Evolutionary conservation across 306 rosid genomes (phyloP).

Genomic region (Ochetophila trinervis): DNA sequence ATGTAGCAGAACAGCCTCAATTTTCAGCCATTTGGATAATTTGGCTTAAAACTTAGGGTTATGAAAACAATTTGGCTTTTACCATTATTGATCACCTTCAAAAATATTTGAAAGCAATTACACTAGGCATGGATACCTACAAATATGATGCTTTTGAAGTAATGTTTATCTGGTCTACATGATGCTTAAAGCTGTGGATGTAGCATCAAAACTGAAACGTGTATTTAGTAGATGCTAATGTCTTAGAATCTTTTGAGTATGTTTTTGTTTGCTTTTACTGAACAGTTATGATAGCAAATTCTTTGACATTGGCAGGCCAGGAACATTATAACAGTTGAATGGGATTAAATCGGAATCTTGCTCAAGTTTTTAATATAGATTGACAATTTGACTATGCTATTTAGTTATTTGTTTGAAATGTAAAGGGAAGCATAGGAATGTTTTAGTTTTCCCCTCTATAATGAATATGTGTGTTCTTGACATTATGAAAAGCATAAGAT

Average conservation of each 20-base stretch:
- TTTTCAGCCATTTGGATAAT: constrained; percentile 7
- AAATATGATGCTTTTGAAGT: too few species aligned
- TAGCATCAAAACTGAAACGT: too few species aligned
- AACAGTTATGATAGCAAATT: not conserved
- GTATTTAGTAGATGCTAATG: too few species aligned
- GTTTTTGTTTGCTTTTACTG: not conserved
- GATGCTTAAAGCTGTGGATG: too few species aligned
- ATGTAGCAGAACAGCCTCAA: not conserved
- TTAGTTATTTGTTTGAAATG: not conserved
- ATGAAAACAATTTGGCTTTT: constrained; percentile 12
- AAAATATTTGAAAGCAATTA: not conserved
- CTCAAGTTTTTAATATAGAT: not conserved
- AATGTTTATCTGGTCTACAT: too few species aligned
- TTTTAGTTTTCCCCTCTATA: too few species aligned
- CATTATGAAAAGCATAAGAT: not conserved
- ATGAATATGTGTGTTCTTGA: not conserved
- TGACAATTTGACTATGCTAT: not conserved
- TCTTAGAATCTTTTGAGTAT: not conserved
- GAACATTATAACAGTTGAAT: not conserved
- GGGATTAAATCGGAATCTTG: constrained; percentile 4
- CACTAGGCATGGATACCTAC: too few species aligned
- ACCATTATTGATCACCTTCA: constrained; percentile 11
- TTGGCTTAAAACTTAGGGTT: not conserved
- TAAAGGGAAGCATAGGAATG: too few species aligned
- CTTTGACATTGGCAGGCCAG: not conserved